These are phyloP conservation scores for Verticillium longisporum DNA, from an alignment of 2,329 filamentous ascomycete genomes.

Conservation along the genomic window DNA sequence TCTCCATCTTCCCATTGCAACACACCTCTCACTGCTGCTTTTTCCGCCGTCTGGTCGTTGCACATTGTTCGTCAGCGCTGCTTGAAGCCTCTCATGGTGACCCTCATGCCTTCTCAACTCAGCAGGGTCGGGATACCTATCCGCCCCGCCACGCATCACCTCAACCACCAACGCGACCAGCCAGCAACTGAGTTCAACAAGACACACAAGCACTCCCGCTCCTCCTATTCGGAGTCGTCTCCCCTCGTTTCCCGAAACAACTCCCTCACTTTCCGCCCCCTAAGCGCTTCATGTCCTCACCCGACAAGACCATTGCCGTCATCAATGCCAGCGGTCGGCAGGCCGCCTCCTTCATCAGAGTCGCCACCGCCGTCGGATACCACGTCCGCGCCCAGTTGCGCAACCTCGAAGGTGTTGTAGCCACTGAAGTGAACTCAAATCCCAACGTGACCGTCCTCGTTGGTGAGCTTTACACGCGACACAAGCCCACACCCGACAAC, in stretches of 20 bases:
- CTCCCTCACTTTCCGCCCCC: conserved; percentile 54
- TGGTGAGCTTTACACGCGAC: conserved; percentile 56
- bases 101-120: conserved; percentile 24
- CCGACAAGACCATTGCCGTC: conserved; percentile 79
- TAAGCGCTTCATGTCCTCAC: conserved; percentile 51
- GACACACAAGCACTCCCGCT: conserved; percentile 55
- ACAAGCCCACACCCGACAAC: conserved; percentile 40
- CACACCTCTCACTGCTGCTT: not conserved
- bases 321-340: conserved; percentile 96
- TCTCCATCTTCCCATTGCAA: not conserved
- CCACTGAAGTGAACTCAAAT: conserved; percentile 74
- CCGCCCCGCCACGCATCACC: conserved; percentile 24
- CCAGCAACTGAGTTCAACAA: conserved; percentile 16
- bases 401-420: conserved; percentile 80
- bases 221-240: conserved; percentile 55
- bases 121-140: conserved; percentile 24
- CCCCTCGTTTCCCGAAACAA: conserved; percentile 52
- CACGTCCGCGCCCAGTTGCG: conserved; percentile 87
- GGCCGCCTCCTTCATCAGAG: conserved; percentile 88
- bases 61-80: not conserved
- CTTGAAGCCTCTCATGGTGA: conserved; percentile 9
- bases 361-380: conserved; percentile 90
- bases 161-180: conserved; percentile 12
- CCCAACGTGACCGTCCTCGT: conserved; percentile 66
- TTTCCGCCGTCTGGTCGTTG: not conserved